Base-by-base conservation (phyloP, 305 asterid genomes). In the Solanum aculeatissimum region DNA sequence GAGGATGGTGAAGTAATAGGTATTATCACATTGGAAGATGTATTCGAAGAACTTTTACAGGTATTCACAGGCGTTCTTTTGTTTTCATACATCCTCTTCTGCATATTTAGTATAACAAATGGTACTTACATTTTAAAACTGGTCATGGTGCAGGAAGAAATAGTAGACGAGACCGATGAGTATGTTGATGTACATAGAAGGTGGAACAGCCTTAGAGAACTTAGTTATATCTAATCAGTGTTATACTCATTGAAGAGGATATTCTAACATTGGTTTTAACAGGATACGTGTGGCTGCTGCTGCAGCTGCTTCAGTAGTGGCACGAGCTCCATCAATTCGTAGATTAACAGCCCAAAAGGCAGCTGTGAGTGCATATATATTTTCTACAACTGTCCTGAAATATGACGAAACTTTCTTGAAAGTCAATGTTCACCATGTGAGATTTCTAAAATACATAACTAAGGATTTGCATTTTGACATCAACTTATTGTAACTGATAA, bases 261-360 rank as follows among this genome's bases (percentile, higher is more conserved):
- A 80, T 53, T 82, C 55, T 66, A 83, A 89, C 85, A 2, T 78
- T 81, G 54, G 74, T 83, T 25, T 32, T 47, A 92, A 90, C 94
- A 95, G 98, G 92, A 96, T 95, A 91, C 97, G 97, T 10, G 98
- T 95, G 86, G 99, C 94, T 60, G 98, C 99, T 1, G 99, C 98
- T 19, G 98, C 98, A 35, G 98, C 97, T 84, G 98, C 99, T 85
- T 94, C 99, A 55, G 92, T 92, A 54, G 87, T 97, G 40, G 98
- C 97, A 18, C 98, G 98, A 42, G 95, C 97, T 57, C 99, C 99
- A 70, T 96, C 98, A 12, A 58, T 86, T 84, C 91, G 99, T 83
- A 90, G 97, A 90, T 84, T 96, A 85, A 91, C 92, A 0, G 90
- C 84, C 88, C 92, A 89, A 51, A 93, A 95, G 88, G 93, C 88